Percentiles rank a stretch among this genome's conserved stretches.
phyloP scores from a whole-genome alignment of 2,329 filamentous ascomycete genomes.

The Geosmithia flava region DNA sequence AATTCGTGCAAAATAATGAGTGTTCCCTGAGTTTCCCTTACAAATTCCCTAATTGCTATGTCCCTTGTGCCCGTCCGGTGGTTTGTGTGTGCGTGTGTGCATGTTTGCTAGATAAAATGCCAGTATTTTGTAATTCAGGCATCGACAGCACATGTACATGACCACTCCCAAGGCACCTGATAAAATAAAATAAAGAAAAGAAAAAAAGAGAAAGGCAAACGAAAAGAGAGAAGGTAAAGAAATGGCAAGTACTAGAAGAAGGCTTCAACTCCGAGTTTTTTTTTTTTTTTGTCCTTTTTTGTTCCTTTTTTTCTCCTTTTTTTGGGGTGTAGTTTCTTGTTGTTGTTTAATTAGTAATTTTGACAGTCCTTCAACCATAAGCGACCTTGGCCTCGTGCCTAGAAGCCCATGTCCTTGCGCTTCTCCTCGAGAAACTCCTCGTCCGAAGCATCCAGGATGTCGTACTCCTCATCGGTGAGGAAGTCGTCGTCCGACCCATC shows the following conservation, averaged over 20 bases:
- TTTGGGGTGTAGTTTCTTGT: neutral
- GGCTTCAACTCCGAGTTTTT: neutral
- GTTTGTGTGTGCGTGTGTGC: no score
- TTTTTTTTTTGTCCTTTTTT: neutral
- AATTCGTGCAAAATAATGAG: no score
- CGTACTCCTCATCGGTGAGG: constrained; percentile 95
- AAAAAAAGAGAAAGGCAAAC: neutral
- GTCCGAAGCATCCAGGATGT: constrained; percentile 89
- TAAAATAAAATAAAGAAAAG: neutral
- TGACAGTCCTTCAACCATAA: neutral
- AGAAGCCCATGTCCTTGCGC: neutral
- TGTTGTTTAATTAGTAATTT: neutral
- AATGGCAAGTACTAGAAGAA: neutral
- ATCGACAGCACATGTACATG: neutral
- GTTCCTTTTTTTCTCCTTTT: neutral
- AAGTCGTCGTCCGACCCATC: constrained; percentile 63
- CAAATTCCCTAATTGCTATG: no score
- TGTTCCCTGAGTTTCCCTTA: no score
- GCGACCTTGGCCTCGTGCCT: no score
- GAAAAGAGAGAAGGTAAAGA: neutral
- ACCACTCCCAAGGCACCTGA: neutral
- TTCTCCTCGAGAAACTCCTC: constrained; percentile 58
- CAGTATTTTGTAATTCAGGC: no score
- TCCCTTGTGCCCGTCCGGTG: neutral
- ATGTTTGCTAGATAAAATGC: no score